phyloP scores from a whole-genome alignment of 148 eudicot species.

The Amaranthus cruentus region DNA sequence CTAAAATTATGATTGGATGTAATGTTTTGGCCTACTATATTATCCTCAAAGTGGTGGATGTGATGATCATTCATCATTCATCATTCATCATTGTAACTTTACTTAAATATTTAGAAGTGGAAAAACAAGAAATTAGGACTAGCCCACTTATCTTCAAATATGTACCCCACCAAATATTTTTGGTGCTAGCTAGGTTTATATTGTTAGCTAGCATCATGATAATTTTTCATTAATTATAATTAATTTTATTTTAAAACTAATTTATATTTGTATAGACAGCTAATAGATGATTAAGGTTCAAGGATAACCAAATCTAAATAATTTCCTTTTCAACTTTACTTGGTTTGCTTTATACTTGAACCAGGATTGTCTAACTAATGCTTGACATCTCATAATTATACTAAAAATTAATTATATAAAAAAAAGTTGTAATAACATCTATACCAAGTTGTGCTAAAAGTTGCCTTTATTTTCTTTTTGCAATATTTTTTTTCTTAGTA shows the following conservation, averaged over 20 bases:
- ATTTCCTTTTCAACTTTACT: not conserved
- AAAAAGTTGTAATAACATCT: constrained; percentile 1
- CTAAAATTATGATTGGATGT: constrained; percentile 1
- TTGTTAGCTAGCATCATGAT: constrained; percentile 13
- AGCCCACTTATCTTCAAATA: constrained; percentile 21
- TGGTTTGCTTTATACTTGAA: constrained; percentile 11
- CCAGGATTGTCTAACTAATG: constrained; percentile 10
- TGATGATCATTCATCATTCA: constrained; percentile 26
- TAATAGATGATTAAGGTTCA: constrained; percentile 3
- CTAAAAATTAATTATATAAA: not conserved
- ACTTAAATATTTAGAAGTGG: constrained; percentile 26
- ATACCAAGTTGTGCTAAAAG: constrained; percentile 8
- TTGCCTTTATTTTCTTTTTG: not conserved
- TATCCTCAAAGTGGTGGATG: constrained; percentile 26
- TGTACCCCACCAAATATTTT: constrained; percentile 12
- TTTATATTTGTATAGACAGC: not conserved
- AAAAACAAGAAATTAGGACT: constrained; percentile 20
- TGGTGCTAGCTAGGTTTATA: constrained; percentile 20
- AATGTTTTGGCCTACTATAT: constrained; percentile 18
- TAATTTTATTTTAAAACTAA: not conserved
- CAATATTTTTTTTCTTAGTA: not conserved
- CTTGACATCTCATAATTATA: constrained; percentile 21
- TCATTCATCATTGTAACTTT: constrained; percentile 20
- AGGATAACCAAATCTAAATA: not conserved
- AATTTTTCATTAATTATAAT: constrained; percentile 18